Conservation (phyloP, 2,329 filamentous ascomycete species). For the Ascochyta koolunga region DNA sequence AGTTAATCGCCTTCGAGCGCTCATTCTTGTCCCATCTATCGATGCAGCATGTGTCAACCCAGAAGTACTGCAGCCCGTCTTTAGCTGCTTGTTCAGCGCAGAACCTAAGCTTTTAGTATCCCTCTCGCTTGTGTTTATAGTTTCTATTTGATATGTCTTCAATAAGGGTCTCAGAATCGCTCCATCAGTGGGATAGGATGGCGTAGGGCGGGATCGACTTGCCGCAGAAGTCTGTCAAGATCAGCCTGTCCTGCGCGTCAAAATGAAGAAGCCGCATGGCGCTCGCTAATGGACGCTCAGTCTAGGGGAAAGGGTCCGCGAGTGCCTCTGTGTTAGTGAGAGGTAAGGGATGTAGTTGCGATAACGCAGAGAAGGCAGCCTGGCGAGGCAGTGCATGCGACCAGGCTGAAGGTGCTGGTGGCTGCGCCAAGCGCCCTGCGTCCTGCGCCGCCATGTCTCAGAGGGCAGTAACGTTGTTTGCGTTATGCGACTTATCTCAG, state of each 20-base stretch:
- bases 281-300: background rate
- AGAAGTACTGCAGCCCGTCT: conserved; percentile 25
- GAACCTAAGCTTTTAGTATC: conserved; percentile 24
- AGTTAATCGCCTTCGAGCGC: no score
- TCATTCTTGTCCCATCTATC: no score
- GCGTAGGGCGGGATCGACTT: conserved; percentile 33
- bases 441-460: conserved; percentile 7
- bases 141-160: conserved; percentile 24
- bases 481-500: conserved; percentile 1
- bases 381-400: conserved; percentile 11
- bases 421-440: background rate
- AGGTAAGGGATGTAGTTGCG: background rate
- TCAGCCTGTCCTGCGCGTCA: conserved; percentile 5
- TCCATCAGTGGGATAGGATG: conserved; percentile 47
- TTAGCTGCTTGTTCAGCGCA: conserved; percentile 26
- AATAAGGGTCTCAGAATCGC: conserved; percentile 36
- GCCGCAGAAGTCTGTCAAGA: conserved; percentile 21
- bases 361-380: conserved; percentile 9
- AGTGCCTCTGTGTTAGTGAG: background rate
- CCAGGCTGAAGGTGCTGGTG: conserved; percentile 5
- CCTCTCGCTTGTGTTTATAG: conserved; percentile 19
- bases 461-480: conserved; percentile 6
- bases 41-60: no score
- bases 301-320: background rate
- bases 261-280: conserved; percentile 21